Evolutionary conservation across 352 stramenopile species (phyloP).

Genomic region (Bremia lactucae): DNA sequence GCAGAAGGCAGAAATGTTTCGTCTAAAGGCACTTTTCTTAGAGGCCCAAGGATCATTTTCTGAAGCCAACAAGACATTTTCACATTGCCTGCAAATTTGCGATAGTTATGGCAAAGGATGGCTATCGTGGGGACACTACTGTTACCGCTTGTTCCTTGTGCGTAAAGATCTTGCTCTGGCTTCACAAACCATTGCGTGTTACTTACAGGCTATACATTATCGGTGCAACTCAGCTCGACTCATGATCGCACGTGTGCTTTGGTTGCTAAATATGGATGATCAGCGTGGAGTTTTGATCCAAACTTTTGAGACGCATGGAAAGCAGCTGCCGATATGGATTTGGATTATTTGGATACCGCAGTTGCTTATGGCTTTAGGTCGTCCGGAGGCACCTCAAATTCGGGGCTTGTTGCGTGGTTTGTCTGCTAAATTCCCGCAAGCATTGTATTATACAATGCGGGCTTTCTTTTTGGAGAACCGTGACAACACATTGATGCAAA

Average conservation of each 20-base stretch:
- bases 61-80: slow-evolving; percentile 88
- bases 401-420: slow-evolving; percentile 68
- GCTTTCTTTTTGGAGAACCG: slow-evolving; percentile 97
- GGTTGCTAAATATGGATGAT: slow-evolving; percentile 86
- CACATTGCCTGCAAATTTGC: slow-evolving; percentile 86
- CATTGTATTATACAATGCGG: slow-evolving; percentile 96
- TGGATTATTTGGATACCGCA: slow-evolving; percentile 99
- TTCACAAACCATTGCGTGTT: slow-evolving; percentile 88
- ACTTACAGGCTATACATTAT: slow-evolving; percentile 89
- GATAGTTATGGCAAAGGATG: slow-evolving; percentile 90
- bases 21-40: slow-evolving; percentile 86
- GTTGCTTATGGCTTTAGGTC: slow-evolving; percentile 90
- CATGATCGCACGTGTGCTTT: slow-evolving; percentile 87
- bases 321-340: slow-evolving; percentile 94
- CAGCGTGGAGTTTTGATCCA: slow-evolving; percentile 58
- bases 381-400: slow-evolving; percentile 86
- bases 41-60: slow-evolving; percentile 61
- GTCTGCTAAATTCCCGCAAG: slow-evolving; percentile 93
- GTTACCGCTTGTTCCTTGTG: slow-evolving; percentile 75
- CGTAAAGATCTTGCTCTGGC: slow-evolving; percentile 66
- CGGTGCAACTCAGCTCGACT: slow-evolving; percentile 80
- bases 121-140: slow-evolving; percentile 91
- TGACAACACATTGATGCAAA: slow-evolving; percentile 71
- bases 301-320: slow-evolving; percentile 90
- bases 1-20: slow-evolving; percentile 90